Evolutionary conservation across 2,329 filamentous ascomycete species (phyloP).

Genomic region (Ambrosiella xylebori): DNA sequence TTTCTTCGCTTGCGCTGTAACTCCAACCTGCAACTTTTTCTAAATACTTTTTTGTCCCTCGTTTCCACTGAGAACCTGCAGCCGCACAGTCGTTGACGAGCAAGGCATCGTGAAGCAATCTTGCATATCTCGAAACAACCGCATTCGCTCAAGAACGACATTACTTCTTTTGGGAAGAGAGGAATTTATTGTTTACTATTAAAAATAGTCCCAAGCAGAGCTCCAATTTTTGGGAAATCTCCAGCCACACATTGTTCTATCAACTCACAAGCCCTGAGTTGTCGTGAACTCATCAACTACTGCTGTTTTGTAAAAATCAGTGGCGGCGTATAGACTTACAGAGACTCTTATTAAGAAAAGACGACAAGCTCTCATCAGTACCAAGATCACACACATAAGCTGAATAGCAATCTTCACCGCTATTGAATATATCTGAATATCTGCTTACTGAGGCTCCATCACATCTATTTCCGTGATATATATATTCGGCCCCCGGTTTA

Average conservation of each 20-base stretch:
- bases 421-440: neutral
- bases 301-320: too few species aligned
- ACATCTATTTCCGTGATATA: neutral
- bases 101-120: neutral
- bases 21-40: neutral
- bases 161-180: too few species aligned
- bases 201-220: neutral
- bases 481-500: neutral
- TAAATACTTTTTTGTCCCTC: neutral
- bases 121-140: slow-evolving; percentile 1
- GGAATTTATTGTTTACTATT: neutral
- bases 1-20: neutral
- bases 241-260: neutral
- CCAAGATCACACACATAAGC: neutral
- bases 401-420: neutral
- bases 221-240: neutral
- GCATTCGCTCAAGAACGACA: neutral
- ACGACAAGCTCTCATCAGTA: neutral
- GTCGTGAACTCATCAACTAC: neutral
- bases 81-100: neutral
- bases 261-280: neutral
- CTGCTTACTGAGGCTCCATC: neutral
- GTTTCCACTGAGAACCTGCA: neutral
- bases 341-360: neutral
- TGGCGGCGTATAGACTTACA: neutral